Evolutionary conservation across 176 grass and related monocot genomes (phyloP).

Genomic region (Aegilops longissima): DNA sequence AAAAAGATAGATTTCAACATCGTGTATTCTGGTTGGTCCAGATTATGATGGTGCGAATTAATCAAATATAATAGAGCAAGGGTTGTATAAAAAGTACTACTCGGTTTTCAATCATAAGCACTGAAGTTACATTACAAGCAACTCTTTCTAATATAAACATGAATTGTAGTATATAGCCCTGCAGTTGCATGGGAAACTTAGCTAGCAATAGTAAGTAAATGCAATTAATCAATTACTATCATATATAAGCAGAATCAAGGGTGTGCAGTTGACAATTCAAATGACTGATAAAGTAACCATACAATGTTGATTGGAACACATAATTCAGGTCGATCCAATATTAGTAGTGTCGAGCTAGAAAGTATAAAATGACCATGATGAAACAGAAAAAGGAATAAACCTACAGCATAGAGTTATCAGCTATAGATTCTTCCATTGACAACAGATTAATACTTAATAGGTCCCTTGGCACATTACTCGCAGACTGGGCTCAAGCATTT

Average conservation of each 20-base stretch:
- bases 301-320: neutral
- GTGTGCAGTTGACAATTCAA: neutral
- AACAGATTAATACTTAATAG: neutral
- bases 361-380: conserved; percentile 8
- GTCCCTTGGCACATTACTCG: neutral
- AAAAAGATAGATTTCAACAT: neutral
- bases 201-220: neutral
- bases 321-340: neutral
- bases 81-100: neutral
- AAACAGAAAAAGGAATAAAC: neutral
- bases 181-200: neutral
- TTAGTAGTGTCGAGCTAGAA: neutral
- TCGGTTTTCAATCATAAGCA: neutral
- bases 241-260: neutral
- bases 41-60: neutral
- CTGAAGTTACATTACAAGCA: conserved; percentile 1
- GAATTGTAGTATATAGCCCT: neutral
- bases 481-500: neutral
- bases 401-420: neutral
- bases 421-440: neutral
- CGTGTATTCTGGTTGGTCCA: neutral
- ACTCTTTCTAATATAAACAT: neutral
- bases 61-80: neutral
- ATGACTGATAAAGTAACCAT: neutral
- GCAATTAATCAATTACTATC: neutral